Base-by-base conservation (phyloP, 179 eudicot species). In the Beta macrorhiza region DNA sequence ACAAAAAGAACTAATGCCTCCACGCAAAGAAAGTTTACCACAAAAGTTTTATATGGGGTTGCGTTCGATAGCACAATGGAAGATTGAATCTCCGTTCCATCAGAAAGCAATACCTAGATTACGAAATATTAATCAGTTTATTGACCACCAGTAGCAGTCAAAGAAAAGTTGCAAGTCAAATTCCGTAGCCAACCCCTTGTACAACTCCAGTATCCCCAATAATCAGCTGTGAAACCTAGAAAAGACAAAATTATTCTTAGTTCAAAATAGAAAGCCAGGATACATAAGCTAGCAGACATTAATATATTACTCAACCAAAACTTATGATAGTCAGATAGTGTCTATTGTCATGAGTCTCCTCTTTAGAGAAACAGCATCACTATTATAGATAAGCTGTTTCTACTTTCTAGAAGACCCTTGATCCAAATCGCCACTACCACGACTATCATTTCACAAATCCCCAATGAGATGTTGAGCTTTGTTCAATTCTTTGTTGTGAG, bases 31-130 rank as follows among this genome's bases (percentile, higher is more conserved):
- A 78, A 76, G 16, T 64, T 82, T 88, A 96, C 99, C 98, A 90
- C 84, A 87, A 93, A 96, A 76, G 99, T 96, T 85, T 58, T 96
- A 84, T 92, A 89, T 62, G 98, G 94, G 37, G 98, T 96, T 19
- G 99, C 97, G 86, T 96, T 96, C 74, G 99, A 96, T 70, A 96
- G 85, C 59, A 96, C 94, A 84, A 88, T 90, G 73, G 97, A 91
- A 79, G 98, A 91, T 72, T 82, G 89, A 80, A 96, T 81, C 62
- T 82, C 68, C 69, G 94, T 90, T 76, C 97, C 98, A 86, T 96
- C 97, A 74, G 96, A 93, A 88, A 96, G 82, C 82, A 92, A 77
- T 70, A 93, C 97, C 99, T 95, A 82, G 78, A 83, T 65, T 25
- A 72, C 61, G 63, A 76, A 56, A 53, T 53, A 83, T 10, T 73